Evolutionary conservation across 2,329 filamentous ascomycete genomes (phyloP), one percentile per base, ranked within the genome.

Genomic region (Byssochlamys sp.): DNA sequence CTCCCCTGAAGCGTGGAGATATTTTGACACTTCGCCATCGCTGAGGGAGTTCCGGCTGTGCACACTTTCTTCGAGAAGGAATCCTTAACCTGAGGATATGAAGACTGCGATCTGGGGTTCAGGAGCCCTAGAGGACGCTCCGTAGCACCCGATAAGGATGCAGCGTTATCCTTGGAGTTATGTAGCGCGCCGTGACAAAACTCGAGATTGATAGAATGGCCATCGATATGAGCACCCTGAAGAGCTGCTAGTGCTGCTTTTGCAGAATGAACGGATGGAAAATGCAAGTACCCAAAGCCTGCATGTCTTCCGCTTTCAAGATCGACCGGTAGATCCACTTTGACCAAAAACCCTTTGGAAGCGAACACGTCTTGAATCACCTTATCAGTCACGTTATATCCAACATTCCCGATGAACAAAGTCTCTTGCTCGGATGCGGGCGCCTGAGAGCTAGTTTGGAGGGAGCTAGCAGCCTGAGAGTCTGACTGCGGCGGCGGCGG

Each of bases 391-490:
- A 73, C 73, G n/a, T 67, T 66, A 56, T 67, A 70, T 9, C 71
- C 70, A n/a, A 76, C 61, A 57, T 75, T 75, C 2, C 73, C 72
- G 54, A 76, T 68, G 55, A 76, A 75, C 28, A 76, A 61, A 7
- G 63, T 66, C 33, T 61, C 64, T 11, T 60, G 58, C 33, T 27
- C 58, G 33, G 57, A 24, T 25, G 39, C 27, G 3, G 45, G 33
- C 6, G 31, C 29, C 25, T 45, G 50, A 14, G 58, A 31, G 24
- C 49, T 39, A 24, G 45, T 31, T 29, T 39, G 11, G 27, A 50
- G 12, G 10, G 27, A 53, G 26, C 26, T 9, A 11, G 12, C 10
- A 53, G 39, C 14, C 9, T 25, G 31, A 24, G 25, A 26, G n/a
- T 31, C 12, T 53, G 29, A 31, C 27, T 27, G 52, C 28, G 14